phyloP scores from a whole-genome alignment of 768 basidiomycete genomes.

The Naganishia onofrii region DNA sequence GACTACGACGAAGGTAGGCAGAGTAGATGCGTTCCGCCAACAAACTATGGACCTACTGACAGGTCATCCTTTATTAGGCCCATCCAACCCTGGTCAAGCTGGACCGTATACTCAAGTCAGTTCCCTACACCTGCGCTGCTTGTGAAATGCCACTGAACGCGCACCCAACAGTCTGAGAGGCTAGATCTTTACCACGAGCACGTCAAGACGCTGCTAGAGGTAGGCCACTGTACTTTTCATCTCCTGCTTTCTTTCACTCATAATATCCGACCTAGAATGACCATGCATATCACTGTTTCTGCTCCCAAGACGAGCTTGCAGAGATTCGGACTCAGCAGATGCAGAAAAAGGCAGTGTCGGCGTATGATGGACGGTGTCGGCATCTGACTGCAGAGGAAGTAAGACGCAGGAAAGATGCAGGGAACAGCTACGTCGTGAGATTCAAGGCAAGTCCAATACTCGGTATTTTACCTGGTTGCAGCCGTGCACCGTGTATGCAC shows the following conservation, averaged over 20 bases:
- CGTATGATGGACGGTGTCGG: slow-evolving; percentile 83
- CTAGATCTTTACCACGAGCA: slow-evolving; percentile 78
- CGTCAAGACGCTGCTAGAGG: slow-evolving; percentile 71
- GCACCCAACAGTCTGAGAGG: slow-evolving; percentile 69
- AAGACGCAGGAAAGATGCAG: slow-evolving; percentile 66
- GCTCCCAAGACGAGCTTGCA: slow-evolving; percentile 68
- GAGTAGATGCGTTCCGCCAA: background rate
- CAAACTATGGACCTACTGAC: slow-evolving; percentile 6
- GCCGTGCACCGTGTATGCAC: too few relatives aligned
- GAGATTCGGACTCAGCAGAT: slow-evolving; percentile 70
- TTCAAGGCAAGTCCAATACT: slow-evolving; percentile 64
- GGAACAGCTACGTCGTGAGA: slow-evolving; percentile 77
- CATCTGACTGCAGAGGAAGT: slow-evolving; percentile 84
- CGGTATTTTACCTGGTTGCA: too few relatives aligned
- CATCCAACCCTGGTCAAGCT: slow-evolving; percentile 69
- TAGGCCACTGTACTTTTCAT: slow-evolving; percentile 49
- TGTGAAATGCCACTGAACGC: background rate
- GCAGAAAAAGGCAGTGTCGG: slow-evolving; percentile 59
- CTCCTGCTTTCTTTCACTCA: background rate
- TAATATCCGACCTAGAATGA: slow-evolving; percentile 61
- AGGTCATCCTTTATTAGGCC: slow-evolving; percentile 59
- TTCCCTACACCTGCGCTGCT: background rate
- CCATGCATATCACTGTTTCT: slow-evolving; percentile 93
- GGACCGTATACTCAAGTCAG: slow-evolving; percentile 83
- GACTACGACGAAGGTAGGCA: slow-evolving; percentile 81